These are phyloP conservation scores for Neofusicoccum laricinum DNA, from an alignment of 2,329 filamentous ascomycete genomes.

Conservation along the genomic window DNA sequence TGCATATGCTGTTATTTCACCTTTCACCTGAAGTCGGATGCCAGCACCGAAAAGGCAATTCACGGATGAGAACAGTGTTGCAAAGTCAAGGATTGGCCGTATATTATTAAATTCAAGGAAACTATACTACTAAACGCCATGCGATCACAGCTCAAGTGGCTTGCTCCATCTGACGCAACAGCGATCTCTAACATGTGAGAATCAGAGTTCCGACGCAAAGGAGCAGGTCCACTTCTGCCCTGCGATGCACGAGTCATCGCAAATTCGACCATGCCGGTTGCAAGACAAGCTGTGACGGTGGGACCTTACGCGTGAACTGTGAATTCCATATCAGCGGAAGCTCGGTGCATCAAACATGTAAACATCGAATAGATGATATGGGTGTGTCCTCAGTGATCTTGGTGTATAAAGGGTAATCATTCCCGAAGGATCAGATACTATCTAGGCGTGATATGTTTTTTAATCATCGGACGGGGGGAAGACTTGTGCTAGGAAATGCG, in stretches of 20 bases:
- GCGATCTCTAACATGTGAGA: neutral
- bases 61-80: no score
- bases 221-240: neutral
- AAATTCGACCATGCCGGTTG: no score
- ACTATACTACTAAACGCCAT: no score
- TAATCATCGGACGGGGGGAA: constrained; percentile 60
- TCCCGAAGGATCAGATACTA: constrained; percentile 62
- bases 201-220: neutral
- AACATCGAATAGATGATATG: neutral
- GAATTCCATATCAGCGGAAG: neutral
- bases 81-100: no score
- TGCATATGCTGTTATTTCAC: neutral
- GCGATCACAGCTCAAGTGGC: no score
- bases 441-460: constrained; percentile 60
- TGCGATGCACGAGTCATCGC: neutral
- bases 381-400: constrained; percentile 63
- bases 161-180: no score
- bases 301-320: neutral
- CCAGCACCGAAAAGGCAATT: no score
- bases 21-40: no score
- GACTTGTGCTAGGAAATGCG: constrained; percentile 7
- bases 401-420: constrained; percentile 59
- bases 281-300: no score
- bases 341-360: neutral
- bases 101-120: no score